phyloP scores from a whole-genome alignment of 2,329 filamentous ascomycete species.

The Beauveria rudraprayagi region DNA sequence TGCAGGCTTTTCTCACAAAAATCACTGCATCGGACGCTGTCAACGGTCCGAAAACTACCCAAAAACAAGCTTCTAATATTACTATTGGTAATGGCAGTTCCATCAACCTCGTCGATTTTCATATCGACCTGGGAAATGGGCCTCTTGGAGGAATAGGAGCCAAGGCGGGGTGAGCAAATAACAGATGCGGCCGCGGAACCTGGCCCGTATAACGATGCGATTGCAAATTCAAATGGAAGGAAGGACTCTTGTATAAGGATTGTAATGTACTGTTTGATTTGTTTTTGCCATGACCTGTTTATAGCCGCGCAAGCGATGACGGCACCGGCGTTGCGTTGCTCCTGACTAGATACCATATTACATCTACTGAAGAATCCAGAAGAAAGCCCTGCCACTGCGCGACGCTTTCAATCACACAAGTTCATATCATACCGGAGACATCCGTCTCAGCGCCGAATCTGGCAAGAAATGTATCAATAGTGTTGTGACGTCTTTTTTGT shows the following conservation, averaged over 20 bases:
- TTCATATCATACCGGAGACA: no score
- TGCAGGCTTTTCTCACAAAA: constrained; percentile 48
- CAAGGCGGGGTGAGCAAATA: background rate
- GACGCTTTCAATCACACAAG: background rate
- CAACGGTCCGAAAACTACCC: constrained; percentile 25
- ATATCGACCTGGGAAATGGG: constrained; percentile 30
- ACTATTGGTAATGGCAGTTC: constrained; percentile 36
- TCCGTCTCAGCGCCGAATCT: no score
- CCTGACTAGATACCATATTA: constrained; percentile 5
- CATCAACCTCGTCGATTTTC: constrained; percentile 42
- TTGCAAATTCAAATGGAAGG: background rate
- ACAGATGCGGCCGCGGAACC: background rate
- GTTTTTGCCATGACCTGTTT: constrained; percentile 5
- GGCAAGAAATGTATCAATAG: no score
- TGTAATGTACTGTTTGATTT: constrained; percentile 5
- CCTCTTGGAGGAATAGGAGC: background rate
- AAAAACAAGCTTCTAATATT: constrained; percentile 32
- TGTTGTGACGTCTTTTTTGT: background rate
- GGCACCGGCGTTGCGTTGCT: constrained; percentile 6
- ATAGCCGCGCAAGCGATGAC: background rate
- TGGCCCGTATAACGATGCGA: background rate
- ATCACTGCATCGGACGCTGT: constrained; percentile 20
- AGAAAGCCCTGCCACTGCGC: background rate
- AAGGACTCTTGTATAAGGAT: constrained; percentile 11
- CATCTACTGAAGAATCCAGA: background rate